Evolutionary conservation across 257 asterid genomes (phyloP), one percentile per base, ranked within the genome.

Genomic region (Gynochthodes officinalis): DNA sequence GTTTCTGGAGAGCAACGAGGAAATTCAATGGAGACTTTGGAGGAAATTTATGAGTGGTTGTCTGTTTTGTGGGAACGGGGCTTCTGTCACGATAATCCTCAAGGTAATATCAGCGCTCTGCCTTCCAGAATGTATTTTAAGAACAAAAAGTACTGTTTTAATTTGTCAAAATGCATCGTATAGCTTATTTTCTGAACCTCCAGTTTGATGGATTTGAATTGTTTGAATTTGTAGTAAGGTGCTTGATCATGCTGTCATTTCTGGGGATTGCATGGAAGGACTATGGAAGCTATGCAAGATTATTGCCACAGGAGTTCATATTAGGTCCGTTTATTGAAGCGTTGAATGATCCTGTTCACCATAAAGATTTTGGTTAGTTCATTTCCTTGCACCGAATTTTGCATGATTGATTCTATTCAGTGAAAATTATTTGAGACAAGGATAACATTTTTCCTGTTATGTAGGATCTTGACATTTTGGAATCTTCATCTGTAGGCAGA

Each of bases 281-380:
- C 65, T 86, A 80, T 64, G 86, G 85, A 75, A 79, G 78, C 78
- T 82, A 69, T 70, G 81, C 84, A 59, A 82, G 77, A 69, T 82
- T 86, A 58, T 86, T 90, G 82, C 90, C 96, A 11, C 82, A 76
- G 75, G 82, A 79, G 75, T 93, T 93, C 79, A 76, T 93, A 79
- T 87, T 89, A 70, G 96, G 96, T 70, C 92, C 98, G 74, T 86
- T 93, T 52, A 75, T 89, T 76, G 86, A 70, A 73, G 98, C 91
- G 76, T 79, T 93, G 83, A 89, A 93, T 79, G 98, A 93, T 85
- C 96, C 97, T 63, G 97, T 89, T 82, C 96, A 90, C 85, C 96
- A 93, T 84, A 85, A 71, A 78, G 96, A 85, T 80, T 93, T 93
- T 84, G 98, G 98, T 93, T 67, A 37, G 97, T 87, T 80, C 67